Conservation (phyloP, 169 alveolate genomes). For the Condylostoma magnum region DNA sequence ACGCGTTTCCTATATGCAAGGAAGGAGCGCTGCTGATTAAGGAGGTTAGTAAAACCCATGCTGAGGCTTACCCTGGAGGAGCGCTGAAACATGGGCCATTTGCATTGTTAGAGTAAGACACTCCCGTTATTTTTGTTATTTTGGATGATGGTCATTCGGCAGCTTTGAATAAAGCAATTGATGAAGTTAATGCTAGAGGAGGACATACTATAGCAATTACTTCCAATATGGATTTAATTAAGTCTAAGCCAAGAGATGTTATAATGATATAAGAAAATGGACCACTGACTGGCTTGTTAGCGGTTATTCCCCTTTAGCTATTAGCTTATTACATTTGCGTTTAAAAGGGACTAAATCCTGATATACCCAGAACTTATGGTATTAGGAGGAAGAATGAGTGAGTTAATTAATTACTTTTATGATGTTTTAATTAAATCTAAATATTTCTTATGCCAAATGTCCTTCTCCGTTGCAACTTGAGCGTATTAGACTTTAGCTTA, state of each 20-base stretch:
- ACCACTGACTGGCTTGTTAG: slow-evolving; percentile 78
- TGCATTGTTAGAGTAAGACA: slow-evolving; percentile 85
- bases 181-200: slow-evolving; percentile 93
- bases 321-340: slow-evolving; percentile 79
- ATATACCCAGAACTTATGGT: slow-evolving; percentile 74
- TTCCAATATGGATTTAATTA: not conserved
- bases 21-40: slow-evolving; percentile 97
- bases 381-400: no score
- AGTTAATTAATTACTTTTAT: no score
- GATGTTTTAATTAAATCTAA: no score
- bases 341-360: slow-evolving; percentile 74
- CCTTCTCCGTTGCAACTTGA: no score
- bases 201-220: slow-evolving; percentile 91
- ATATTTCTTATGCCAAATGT: no score
- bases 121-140: slow-evolving; percentile 88
- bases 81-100: slow-evolving; percentile 95
- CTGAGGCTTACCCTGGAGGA: slow-evolving; percentile 96
- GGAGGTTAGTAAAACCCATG: slow-evolving; percentile 94
- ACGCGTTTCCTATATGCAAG: slow-evolving; percentile 92
- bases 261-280: slow-evolving; percentile 47
- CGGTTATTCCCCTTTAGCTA: slow-evolving; percentile 81
- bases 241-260: not conserved
- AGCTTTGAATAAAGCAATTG: slow-evolving; percentile 84
- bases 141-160: slow-evolving; percentile 86
- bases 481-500: no score